Evolutionary conservation across 2,329 filamentous ascomycete genomes (phyloP).

Genomic region (Fusarium kyushuense): DNA sequence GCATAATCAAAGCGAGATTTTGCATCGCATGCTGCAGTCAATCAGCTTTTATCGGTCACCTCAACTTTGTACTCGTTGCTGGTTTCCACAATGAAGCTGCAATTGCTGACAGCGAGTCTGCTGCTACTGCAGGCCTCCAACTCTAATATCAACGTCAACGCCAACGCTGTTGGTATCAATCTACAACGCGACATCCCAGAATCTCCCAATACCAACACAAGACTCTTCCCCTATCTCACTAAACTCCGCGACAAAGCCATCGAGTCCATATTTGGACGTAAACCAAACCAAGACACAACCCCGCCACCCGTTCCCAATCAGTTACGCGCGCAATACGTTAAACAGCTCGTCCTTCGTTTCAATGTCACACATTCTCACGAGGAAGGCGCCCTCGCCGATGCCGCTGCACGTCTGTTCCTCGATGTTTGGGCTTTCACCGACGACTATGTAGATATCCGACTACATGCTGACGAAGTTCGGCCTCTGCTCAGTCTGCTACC

Average conservation of each 20-base stretch:
- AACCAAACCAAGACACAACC: conserved; percentile 50
- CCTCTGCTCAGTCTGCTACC: conserved; percentile 84
- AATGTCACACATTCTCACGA: conserved; percentile 78
- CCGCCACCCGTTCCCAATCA: conserved; percentile 47
- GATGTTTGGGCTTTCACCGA: conserved; percentile 91
- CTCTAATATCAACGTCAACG: conserved; percentile 26
- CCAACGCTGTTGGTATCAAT: conserved; percentile 50
- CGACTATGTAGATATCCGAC: conserved; percentile 85
- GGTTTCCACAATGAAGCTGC: conserved; percentile 44
- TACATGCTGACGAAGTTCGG: conserved; percentile 81
- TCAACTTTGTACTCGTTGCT: conserved; percentile 8
- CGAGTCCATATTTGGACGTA: conserved; percentile 63
- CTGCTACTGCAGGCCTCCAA: conserved; percentile 46
- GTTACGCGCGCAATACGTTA: conserved; percentile 69
- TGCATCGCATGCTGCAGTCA: conserved; percentile 1
- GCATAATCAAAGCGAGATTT: conserved; percentile 1
- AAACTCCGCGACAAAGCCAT: conserved; percentile 64
- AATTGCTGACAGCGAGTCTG: conserved; percentile 43
- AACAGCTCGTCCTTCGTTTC: conserved; percentile 91
- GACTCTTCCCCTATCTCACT: conserved; percentile 61
- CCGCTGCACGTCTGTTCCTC: conserved; percentile 79
- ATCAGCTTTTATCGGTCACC: conserved; percentile 9
- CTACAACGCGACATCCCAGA: conserved; percentile 42
- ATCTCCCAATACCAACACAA: conserved; percentile 29
- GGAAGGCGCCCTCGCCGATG: conserved; percentile 77